Evolutionary conservation across 768 basidiomycete genomes (phyloP), one percentile per base, ranked within the genome.

Genomic region (Gymnopilus dilepis): DNA sequence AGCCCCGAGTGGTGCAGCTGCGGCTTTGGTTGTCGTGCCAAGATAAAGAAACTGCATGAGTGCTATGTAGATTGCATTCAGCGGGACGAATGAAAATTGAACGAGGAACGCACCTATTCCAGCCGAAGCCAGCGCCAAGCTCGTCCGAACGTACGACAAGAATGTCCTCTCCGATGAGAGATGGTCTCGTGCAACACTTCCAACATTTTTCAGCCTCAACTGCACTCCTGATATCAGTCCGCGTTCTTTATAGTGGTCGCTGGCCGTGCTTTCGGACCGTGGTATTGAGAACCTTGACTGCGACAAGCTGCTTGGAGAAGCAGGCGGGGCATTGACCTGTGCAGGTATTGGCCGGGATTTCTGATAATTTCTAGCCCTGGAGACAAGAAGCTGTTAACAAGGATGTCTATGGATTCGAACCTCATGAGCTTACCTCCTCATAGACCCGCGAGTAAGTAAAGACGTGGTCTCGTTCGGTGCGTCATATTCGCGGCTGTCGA

Each of bases 121-220:
- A 6, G 81, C 75, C 12, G 82, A 77, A 2, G 83, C 77, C 15
- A 85, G 72, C 0, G 81, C 80, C 31, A 86, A 73, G 67, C 85
- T 85, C 3, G 85, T 86, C 21, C 85, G 78, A 33, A 85, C 75
- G 58, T 86, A 86, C 8, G 85, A 84, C 13, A 86, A 73, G 62
- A 80, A 86, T 6, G 85, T 86, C 52, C 85, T 72, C 63, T 86
- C 85, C n/a, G 78, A 81, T 0, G 85, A 84, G 0, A 86, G 73
- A 67, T 86, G 85, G 65, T 86, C 85, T 33, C 85, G 73, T 2
- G 85, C 85, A 6, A 84, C 83, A 51, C 79, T 84, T 15, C 85
- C 85, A 21, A 72, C 75, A 65, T 86, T 86, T 62, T 80, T 75
- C 8, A 86, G 75, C 2, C 41, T 54, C 19, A 70, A 47, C 17